Base-by-base conservation (phyloP, 331 rosid species). In the Erythrophleum ivorense region DNA sequence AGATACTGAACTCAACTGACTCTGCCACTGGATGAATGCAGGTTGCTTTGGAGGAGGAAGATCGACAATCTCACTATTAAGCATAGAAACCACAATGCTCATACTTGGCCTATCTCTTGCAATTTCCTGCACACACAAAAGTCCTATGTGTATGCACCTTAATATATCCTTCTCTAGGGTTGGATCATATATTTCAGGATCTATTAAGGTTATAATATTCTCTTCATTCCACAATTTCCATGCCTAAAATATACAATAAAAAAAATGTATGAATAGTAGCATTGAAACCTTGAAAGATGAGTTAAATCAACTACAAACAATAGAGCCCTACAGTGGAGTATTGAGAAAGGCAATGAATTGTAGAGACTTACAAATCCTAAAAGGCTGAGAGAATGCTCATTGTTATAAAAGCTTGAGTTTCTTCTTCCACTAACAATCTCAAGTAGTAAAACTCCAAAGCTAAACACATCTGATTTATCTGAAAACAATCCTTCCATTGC, bases 1-100 rank as follows among this genome's bases (percentile, higher is more conserved):
- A 29, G 71, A 1, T 8, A 10, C 31, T 15, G 29, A 15, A 66
- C 29, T 1, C 14, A 9, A 16, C 71, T 16, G 16, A 8, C 71
- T 38, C 50, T 66, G 71, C 49, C 71, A 66, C 43, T 66, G 71
- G 71, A 36, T 66, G 71, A 66, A 66, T 66, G 71, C 71, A 38
- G 71, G 50, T 38, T 38, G 71, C 9, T 15, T 38, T 1, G 71
- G 50, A 66, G 71, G 1, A 66, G 71, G 49, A 66, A 66, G 71
- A 66, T 66, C 3, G 43, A 16, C 50, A 36, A 16, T 66, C 71
- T 66, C 71, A 66, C 71, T 36, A 21, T 43, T 16, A 66, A 66
- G 50, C 71, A 66, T 66, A 3, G 71, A 66, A 38, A 66, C 41
- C 29, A 66, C 71, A 66, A 31, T 66, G 71, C 71, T 66, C 71